Conservation (phyloP, 1,284 basidiomycete species). For the Ustilago shanxiensis region DNA sequence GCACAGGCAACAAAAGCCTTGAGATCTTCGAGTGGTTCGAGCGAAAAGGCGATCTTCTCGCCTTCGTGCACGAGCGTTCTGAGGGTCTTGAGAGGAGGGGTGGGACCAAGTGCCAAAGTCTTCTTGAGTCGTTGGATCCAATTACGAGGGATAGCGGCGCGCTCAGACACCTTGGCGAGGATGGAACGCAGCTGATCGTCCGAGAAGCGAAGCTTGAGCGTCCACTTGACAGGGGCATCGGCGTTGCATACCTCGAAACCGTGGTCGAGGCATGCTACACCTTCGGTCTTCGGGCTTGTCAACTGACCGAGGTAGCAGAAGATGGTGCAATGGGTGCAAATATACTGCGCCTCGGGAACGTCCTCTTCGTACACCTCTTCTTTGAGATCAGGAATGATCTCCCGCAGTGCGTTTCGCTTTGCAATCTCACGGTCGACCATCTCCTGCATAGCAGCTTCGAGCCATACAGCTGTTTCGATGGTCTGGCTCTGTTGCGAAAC, state of each 20-base stretch:
- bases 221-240: constrained; percentile 74
- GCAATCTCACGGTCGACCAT: constrained; percentile 88
- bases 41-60: constrained; percentile 81
- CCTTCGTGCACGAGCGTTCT: constrained; percentile 85
- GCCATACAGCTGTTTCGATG: constrained; percentile 92
- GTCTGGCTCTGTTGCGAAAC: constrained; percentile 92
- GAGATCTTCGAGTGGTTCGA: constrained; percentile 80
- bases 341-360: constrained; percentile 90
- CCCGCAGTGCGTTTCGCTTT: constrained; percentile 75
- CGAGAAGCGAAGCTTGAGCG: constrained; percentile 83
- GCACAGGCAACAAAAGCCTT: constrained; percentile 83
- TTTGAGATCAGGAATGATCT: constrained; percentile 73
- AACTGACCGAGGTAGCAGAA: constrained; percentile 97
- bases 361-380: constrained; percentile 85
- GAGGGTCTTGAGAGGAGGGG: constrained; percentile 81
- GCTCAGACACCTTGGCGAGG: constrained; percentile 72
- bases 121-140: constrained; percentile 82
- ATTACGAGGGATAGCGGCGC: constrained; percentile 79
- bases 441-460: constrained; percentile 79
- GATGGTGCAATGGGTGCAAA: constrained; percentile 91
- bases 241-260: constrained; percentile 82
- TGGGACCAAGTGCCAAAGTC: constrained; percentile 75
- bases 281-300: constrained; percentile 73
- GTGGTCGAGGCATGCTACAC: constrained; percentile 89
- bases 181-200: constrained; percentile 78